Evolutionary conservation across 2,329 filamentous ascomycete genomes (phyloP).

Genomic region (Trichophyton benhamiae): DNA sequence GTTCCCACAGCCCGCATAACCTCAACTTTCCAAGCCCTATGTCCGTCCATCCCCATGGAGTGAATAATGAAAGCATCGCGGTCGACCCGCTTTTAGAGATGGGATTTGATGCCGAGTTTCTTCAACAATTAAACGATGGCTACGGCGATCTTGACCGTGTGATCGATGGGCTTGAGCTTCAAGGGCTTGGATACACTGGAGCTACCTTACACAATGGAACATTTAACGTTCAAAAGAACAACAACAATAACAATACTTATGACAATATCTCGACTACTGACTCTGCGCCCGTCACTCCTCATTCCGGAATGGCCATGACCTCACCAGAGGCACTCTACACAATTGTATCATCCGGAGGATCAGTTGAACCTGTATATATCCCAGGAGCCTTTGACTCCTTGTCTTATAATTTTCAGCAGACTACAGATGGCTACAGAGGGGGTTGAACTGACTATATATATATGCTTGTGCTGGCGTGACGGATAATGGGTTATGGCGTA

Average conservation of each 20-base stretch:
- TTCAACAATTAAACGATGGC: slow-evolving; percentile 25
- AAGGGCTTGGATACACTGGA: background rate
- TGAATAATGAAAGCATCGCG: slow-evolving; percentile 13
- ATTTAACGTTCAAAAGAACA: background rate
- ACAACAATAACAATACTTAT: background rate
- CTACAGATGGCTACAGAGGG: background rate
- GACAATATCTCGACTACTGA: background rate
- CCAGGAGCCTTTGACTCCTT: background rate
- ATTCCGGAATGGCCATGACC: background rate
- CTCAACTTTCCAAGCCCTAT: slow-evolving; percentile 21
- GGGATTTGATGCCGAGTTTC: slow-evolving; percentile 28
- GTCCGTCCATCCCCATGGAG: slow-evolving; percentile 10
- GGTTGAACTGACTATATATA: background rate
- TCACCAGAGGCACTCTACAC: background rate
- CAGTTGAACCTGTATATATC: background rate
- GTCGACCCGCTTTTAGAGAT: slow-evolving; percentile 27
- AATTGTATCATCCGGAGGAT: background rate
- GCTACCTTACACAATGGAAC: no score
- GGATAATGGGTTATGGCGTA: background rate
- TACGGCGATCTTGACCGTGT: slow-evolving; percentile 25
- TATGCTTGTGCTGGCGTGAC: background rate
- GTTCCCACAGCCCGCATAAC: slow-evolving; percentile 10
- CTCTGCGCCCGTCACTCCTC: background rate
- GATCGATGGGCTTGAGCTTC: slow-evolving; percentile 20
- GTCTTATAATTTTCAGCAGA: background rate